These are phyloP conservation scores for Eutrema heterophyllum DNA, from an alignment of 345 rosid species.

Conservation along the genomic window DNA sequence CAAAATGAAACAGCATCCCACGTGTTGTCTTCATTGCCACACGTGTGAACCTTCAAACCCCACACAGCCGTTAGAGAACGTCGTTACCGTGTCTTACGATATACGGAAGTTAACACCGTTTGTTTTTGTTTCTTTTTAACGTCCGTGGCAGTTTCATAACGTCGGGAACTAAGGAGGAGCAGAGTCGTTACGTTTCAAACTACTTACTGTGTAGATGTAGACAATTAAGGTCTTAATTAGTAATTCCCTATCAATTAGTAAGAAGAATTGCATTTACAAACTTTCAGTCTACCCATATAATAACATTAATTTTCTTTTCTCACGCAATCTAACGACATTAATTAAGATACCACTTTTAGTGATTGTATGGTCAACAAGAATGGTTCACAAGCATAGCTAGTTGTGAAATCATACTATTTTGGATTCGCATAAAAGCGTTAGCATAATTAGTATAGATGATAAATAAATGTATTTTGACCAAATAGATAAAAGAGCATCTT, in stretches of 20 bases:
- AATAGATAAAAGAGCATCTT: constrained; percentile 15
- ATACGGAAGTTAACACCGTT: constrained; percentile 18
- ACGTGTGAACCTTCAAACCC: constrained; percentile 19
- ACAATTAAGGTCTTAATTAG: neutral
- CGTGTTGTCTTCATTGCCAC: constrained; percentile 23
- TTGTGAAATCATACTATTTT: neutral
- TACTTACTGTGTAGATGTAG: neutral
- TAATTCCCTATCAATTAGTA: neutral
- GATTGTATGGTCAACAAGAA: neutral
- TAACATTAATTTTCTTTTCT: neutral
- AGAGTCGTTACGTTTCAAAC: constrained; percentile 30
- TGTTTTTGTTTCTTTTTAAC: neutral
- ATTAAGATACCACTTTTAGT: neutral
- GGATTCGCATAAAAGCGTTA: neutral
- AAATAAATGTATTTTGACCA: constrained; percentile 10
- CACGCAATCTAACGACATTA: neutral
- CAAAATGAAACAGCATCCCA: constrained; percentile 8
- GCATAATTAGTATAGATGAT: neutral
- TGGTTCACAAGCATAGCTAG: neutral
- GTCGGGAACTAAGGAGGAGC: constrained; percentile 6
- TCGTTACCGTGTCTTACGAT: constrained; percentile 5
- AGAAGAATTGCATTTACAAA: neutral
- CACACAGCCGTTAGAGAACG: constrained; percentile 13
- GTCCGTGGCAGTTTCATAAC: constrained; percentile 27
- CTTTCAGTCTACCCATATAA: neutral